phyloP scores from a whole-genome alignment of 495 filamentous ascomycete species.

The Aspergillus ostianus region DNA sequence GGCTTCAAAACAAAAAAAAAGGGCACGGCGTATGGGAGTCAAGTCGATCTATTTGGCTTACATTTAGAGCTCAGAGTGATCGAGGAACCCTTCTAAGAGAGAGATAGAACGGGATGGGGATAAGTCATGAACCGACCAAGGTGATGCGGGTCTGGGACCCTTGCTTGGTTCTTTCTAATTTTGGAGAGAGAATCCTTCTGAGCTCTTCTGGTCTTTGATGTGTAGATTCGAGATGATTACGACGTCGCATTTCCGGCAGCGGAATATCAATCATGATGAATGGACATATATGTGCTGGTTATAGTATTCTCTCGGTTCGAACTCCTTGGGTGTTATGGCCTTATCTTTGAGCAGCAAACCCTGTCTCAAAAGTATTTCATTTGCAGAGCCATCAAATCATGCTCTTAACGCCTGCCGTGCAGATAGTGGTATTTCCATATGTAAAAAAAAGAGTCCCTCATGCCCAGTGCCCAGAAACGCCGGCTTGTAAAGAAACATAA shows the following conservation, averaged over 20 bases:
- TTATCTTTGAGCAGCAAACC: too few relatives aligned
- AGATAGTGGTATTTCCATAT: background rate
- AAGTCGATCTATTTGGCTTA: constrained; percentile 25
- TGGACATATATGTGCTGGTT: constrained; percentile 29
- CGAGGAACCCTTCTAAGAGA: constrained; percentile 4
- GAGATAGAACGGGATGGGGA: constrained; percentile 21
- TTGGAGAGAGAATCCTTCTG: background rate
- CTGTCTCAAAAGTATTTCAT: background rate
- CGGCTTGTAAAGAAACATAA: background rate
- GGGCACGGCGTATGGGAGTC: constrained; percentile 41
- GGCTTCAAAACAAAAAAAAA: constrained; percentile 8
- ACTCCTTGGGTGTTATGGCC: too few relatives aligned
- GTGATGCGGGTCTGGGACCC: constrained; percentile 10
- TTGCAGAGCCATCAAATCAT: background rate
- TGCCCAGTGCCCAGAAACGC: background rate
- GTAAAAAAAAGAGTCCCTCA: background rate
- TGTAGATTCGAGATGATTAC: constrained; percentile 20
- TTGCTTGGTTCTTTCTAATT: background rate
- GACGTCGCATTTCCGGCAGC: constrained; percentile 30
- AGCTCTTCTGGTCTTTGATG: background rate
- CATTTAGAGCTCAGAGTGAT: constrained; percentile 22
- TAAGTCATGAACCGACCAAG: constrained; percentile 16
- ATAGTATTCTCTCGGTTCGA: background rate
- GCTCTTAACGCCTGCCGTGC: background rate
- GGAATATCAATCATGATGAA: constrained; percentile 40